phyloP scores from a whole-genome alignment of 495 filamentous ascomycete genomes.

The Aspergillus avenaceus region DNA sequence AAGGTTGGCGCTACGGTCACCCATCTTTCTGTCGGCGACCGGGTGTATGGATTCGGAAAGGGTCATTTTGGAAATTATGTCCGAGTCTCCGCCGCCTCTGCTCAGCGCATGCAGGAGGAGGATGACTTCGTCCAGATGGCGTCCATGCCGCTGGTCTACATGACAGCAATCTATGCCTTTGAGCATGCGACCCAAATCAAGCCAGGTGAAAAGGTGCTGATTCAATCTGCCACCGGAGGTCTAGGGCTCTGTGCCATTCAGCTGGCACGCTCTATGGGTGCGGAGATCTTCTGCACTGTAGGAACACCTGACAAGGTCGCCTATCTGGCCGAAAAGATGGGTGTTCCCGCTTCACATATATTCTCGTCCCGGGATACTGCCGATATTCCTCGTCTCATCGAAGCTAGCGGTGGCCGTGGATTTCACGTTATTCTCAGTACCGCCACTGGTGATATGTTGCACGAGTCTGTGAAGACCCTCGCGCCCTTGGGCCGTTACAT shows the following conservation, averaged over 20 bases:
- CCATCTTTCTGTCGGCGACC: neutral
- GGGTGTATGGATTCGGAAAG: neutral
- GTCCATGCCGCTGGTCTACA: neutral
- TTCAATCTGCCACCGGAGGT: neutral
- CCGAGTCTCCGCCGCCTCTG: neutral
- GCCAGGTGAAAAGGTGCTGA: neutral
- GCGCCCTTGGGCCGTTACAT: neutral
- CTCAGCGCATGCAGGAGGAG: neutral
- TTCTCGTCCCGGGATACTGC: neutral
- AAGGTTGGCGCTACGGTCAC: neutral
- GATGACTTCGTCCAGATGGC: neutral
- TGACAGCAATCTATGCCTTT: neutral
- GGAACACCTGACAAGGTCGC: neutral
- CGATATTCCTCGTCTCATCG: neutral
- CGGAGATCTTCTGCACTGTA: neutral
- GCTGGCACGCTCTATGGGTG: neutral
- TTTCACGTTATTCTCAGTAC: conserved; percentile 3
- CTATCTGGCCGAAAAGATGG: neutral
- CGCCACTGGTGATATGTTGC: neutral
- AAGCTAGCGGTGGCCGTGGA: neutral
- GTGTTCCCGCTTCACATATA: neutral
- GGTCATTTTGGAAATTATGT: conserved; percentile 1
- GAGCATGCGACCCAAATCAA: neutral
- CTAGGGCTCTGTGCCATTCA: neutral
- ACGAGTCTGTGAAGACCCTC: neutral